A percentile compares a stretch with the other conserved stretches of the same genome.
phyloP scores from a whole-genome alignment of 2,329 filamentous ascomycete genomes.

The Pyrenophora teres region DNA sequence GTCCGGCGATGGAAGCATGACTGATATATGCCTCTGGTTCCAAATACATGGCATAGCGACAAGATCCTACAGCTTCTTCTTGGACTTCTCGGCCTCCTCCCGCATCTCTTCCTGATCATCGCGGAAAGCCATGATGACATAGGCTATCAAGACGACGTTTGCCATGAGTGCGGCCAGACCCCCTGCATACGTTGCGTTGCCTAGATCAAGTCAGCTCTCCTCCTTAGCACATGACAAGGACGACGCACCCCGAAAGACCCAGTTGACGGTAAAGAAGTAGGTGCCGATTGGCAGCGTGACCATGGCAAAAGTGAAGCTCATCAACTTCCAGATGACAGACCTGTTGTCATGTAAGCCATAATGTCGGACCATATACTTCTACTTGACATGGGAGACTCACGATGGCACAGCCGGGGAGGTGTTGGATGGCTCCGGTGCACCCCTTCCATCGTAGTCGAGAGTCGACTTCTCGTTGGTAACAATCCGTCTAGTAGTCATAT shows the following conservation, averaged over 20 bases:
- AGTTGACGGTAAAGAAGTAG: constrained; percentile 81
- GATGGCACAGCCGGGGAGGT: constrained; percentile 82
- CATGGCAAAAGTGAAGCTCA: constrained; percentile 92
- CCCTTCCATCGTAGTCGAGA: constrained; percentile 51
- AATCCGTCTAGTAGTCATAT: constrained; percentile 73
- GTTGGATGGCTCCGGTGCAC: constrained; percentile 62
- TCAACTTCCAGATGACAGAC: constrained; percentile 84
- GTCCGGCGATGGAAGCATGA: no score
- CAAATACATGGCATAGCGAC: not conserved
- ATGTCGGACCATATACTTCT: not conserved
- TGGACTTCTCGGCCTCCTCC: constrained; percentile 50
- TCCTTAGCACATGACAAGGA: not conserved
- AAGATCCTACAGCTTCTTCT: constrained; percentile 41
- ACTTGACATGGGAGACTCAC: constrained; percentile 56
- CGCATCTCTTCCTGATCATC: constrained; percentile 70
- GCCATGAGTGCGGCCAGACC: constrained; percentile 85
- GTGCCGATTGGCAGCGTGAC: constrained; percentile 82
- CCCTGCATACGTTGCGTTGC: constrained; percentile 86
- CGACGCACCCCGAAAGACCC: constrained; percentile 72
- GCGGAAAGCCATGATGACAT: constrained; percentile 86
- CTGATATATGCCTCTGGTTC: no score
- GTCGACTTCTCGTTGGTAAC: constrained; percentile 68
- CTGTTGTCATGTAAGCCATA: constrained; percentile 50
- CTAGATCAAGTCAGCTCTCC: constrained; percentile 52
- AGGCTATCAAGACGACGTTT: constrained; percentile 88